These are phyloP conservation scores for Boletales sp. DNA, from an alignment of 768 basidiomycete genomes.

Conservation along the genomic window DNA sequence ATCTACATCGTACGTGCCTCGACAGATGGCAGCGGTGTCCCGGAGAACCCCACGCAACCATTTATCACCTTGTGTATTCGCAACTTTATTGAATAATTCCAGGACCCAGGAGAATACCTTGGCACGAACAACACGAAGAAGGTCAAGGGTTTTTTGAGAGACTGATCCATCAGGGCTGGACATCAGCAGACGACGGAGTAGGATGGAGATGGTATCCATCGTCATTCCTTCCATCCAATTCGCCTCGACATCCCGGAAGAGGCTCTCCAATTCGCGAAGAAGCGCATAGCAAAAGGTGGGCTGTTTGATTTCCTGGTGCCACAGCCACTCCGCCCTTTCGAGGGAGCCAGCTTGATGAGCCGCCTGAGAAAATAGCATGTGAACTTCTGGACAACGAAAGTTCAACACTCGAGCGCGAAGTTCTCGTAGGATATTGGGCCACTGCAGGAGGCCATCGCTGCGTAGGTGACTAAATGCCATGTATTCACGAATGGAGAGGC, in stretches of 20 bases:
- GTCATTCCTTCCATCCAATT: slow-evolving; percentile 39
- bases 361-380: slow-evolving; percentile 41
- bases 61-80: neutral
- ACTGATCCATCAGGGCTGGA: slow-evolving; percentile 13
- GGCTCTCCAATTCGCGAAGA: slow-evolving; percentile 29
- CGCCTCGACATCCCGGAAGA: slow-evolving; percentile 30
- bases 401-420: slow-evolving; percentile 34
- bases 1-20: slow-evolving; percentile 29
- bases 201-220: slow-evolving; percentile 28
- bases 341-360: slow-evolving; percentile 38
- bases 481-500: slow-evolving; percentile 42
- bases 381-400: slow-evolving; percentile 38
- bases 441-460: slow-evolving; percentile 43
- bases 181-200: slow-evolving; percentile 35
- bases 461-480: slow-evolving; percentile 42
- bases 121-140: slow-evolving; percentile 30
- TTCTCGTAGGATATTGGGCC: slow-evolving; percentile 47
- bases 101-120: slow-evolving; percentile 35
- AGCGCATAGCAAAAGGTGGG: slow-evolving; percentile 33
- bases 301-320: slow-evolving; percentile 37
- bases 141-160: slow-evolving; percentile 11
- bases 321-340: slow-evolving; percentile 21
- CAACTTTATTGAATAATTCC: slow-evolving; percentile 25
- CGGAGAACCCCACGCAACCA: slow-evolving; percentile 22
- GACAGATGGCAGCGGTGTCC: slow-evolving; percentile 38